Conservation (phyloP, 2,329 filamentous ascomycete species). For the Ceratocystis ficicola region DNA sequence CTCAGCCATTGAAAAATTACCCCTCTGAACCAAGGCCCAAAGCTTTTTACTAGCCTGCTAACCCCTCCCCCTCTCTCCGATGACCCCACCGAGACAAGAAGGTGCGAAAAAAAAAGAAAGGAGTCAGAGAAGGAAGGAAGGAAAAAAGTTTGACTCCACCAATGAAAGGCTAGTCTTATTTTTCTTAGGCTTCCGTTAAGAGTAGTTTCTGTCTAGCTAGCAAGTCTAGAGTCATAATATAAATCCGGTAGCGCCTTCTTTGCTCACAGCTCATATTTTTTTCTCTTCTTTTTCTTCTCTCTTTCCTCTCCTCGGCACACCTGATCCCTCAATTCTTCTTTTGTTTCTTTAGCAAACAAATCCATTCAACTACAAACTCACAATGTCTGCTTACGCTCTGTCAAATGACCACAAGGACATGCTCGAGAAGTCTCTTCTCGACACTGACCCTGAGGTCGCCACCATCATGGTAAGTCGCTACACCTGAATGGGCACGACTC, state of each 20-base stretch:
- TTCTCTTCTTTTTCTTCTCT: constrained; percentile 5
- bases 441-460: constrained; percentile 87
- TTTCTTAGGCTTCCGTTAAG: constrained; percentile 8
- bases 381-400: constrained; percentile 41
- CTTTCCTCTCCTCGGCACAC: not conserved
- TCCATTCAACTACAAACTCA: constrained; percentile 23
- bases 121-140: constrained; percentile 4
- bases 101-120: constrained; percentile 7
- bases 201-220: not conserved
- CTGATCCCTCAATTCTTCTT: not conserved
- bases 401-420: constrained; percentile 53
- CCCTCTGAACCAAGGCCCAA: not conserved
- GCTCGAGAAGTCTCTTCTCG: constrained; percentile 88
- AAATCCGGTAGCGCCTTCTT: constrained; percentile 15
- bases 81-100: constrained; percentile 20
- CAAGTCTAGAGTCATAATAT: constrained; percentile 3
- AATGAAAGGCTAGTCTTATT: constrained; percentile 1
- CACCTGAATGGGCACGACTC: not conserved
- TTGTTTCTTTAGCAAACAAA: constrained; percentile 3
- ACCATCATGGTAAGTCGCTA: constrained; percentile 70
- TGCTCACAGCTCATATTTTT: not conserved
- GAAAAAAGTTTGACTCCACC: constrained; percentile 20
- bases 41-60: not conserved
- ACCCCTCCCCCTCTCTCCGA: constrained; percentile 14
- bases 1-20: not conserved